Evolutionary conservation across 176 grass and related monocot species (phyloP), one percentile per base, ranked within the genome.

Genomic region (Cocos nucifera): DNA sequence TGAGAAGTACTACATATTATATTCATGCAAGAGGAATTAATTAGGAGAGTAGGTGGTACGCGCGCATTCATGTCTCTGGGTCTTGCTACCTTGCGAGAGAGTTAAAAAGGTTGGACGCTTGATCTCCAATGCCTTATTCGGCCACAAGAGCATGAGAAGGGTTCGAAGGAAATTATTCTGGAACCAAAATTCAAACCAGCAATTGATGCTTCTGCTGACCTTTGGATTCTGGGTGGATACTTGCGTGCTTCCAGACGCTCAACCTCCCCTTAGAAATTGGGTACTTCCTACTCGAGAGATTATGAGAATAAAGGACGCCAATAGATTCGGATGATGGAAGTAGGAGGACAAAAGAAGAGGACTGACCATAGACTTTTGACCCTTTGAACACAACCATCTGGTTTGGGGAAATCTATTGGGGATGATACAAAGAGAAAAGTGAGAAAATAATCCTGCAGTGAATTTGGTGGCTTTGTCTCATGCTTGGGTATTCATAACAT

Each of bases 221-320:
- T 58, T 65, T 25, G 54, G 64, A 77, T 77, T 77, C 57, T 77
- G 65, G 35, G 22, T 63, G 18, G 56, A 77, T 77, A 60, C 48
- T 21, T 64, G 7, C 16, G 4, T 56, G 78, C 74, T 70, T 87
- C 49, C 69, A 20, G 69, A 70, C 85, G 80, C 80, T 80, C 85
- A 83, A 88, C 6, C 21, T 21, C 23, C 72, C 49, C 68, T 53
- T 77, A 20, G 62, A 79, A 79, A 88, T 77, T 79, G 79, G 84
- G 17, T 63, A 57, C 62, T 70, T 79, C 61, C 59, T 75, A 44
- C 49, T 54, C 63, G 19, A 76, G 59, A 67, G 73, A 76, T 68
- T 76, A 49, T 54, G 64, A 77, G 74, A 39, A 39, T 12, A 69
- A 54, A 69, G 64, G 57, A 59, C 57, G 17, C 57, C 17, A 22